phyloP scores from a whole-genome alignment of 2,329 filamentous ascomycete genomes.

The Pyrenochaeta sp. region DNA sequence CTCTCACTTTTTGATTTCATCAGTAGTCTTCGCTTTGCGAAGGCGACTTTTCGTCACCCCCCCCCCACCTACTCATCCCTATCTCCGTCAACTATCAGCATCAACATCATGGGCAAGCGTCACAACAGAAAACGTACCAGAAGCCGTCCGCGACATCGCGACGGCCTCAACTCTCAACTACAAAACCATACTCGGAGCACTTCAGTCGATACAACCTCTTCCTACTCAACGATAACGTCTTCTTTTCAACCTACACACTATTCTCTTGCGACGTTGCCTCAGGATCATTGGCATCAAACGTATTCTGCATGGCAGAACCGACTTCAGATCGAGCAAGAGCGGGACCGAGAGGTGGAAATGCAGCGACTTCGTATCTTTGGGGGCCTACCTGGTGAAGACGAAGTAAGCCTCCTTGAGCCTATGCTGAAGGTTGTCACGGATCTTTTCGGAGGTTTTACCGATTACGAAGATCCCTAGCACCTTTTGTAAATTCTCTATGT shows the following conservation, averaged over 20 bases:
- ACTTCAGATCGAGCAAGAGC: constrained; percentile 38
- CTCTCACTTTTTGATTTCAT: constrained; percentile 26
- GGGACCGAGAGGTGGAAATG: constrained; percentile 39
- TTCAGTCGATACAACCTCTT: constrained; percentile 41
- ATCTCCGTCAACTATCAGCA: constrained; percentile 1
- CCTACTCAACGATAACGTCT: constrained; percentile 31
- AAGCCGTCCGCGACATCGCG: constrained; percentile 52
- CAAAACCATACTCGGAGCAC: constrained; percentile 40
- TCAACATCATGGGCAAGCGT: constrained; percentile 50
- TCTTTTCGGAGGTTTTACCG: constrained; percentile 55
- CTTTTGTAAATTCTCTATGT: constrained; percentile 1
- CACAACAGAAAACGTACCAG: constrained; percentile 56
- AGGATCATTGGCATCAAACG: constrained; percentile 48
- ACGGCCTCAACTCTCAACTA: constrained; percentile 31
- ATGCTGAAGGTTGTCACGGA: constrained; percentile 59
- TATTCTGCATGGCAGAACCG: constrained; percentile 50
- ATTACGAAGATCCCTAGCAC: constrained; percentile 54
- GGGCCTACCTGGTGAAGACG: constrained; percentile 50
- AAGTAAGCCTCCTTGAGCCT: constrained; percentile 52
- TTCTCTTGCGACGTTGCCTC: constrained; percentile 24
- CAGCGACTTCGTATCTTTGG: constrained; percentile 55
- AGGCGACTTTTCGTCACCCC: constrained; percentile 37
- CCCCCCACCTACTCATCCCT: constrained; percentile 2
- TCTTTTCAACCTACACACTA: constrained; percentile 28
- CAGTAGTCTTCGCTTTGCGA: constrained; percentile 38